Evolutionary conservation across 495 filamentous ascomycete genomes (phyloP).

Genomic region (Xylaria venustula): DNA sequence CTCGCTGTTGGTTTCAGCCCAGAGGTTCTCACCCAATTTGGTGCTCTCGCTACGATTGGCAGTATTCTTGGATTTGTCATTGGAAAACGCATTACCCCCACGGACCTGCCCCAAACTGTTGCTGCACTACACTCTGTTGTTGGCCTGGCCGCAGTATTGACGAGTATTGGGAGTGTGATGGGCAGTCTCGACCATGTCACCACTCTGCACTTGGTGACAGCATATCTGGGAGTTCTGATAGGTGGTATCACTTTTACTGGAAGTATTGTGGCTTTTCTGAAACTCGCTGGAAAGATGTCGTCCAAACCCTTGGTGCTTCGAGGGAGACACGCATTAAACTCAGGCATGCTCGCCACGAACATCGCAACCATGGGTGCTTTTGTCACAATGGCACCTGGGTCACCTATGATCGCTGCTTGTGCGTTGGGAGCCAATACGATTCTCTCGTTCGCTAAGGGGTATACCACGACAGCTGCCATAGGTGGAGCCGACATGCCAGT

Average conservation of each 20-base stretch:
- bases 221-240: conserved; percentile 77
- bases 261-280: conserved; percentile 77
- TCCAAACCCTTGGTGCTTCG: conserved; percentile 67
- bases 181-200: conserved; percentile 62
- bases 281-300: conserved; percentile 73
- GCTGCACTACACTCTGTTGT: conserved; percentile 81
- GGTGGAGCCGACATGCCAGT: conserved; percentile 88
- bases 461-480: conserved; percentile 77
- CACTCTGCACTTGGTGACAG: conserved; percentile 73
- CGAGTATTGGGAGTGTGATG: conserved; percentile 79
- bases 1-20: conserved; percentile 73
- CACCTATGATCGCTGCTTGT: conserved; percentile 68
- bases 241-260: conserved; percentile 83
- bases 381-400: conserved; percentile 70
- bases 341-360: conserved; percentile 66
- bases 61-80: conserved; percentile 62
- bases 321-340: conserved; percentile 69
- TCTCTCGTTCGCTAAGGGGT: conserved; percentile 78
- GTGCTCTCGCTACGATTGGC: conserved; percentile 65
- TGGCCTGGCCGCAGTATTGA: conserved; percentile 76
- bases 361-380: conserved; percentile 77
- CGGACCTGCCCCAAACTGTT: conserved; percentile 77
- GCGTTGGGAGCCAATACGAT: conserved; percentile 70
- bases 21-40: conserved; percentile 71
- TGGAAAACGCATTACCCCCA: conserved; percentile 78